Percentiles rank a stretch among this genome's conserved stretches.
Evolutionary conservation across 2,329 filamentous ascomycete genomes (phyloP).

Genomic region (Monosporascus sp.): DNA sequence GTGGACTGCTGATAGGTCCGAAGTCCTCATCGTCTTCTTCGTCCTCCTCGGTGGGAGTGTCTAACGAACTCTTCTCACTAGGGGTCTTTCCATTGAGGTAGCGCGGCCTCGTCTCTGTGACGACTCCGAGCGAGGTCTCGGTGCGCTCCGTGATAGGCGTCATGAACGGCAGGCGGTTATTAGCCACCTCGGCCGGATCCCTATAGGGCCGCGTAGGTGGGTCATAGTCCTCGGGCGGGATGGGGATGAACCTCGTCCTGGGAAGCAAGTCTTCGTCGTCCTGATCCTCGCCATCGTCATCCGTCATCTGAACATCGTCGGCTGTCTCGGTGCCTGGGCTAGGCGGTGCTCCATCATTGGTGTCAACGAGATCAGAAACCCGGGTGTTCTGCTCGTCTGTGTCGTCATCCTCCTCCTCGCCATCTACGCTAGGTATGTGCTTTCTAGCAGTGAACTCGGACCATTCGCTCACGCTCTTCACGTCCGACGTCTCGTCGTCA

Average conservation of each 20-base stretch:
- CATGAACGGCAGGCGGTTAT: conserved; percentile 95
- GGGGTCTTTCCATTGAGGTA: conserved; percentile 71
- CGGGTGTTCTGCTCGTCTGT: conserved; percentile 32
- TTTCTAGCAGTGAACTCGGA: conserved; percentile 77
- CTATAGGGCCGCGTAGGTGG: conserved; percentile 74
- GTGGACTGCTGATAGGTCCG: conserved; percentile 61
- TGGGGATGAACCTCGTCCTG: conserved; percentile 66
- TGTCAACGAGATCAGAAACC: conserved; percentile 36
- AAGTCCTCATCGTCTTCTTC: conserved; percentile 29
- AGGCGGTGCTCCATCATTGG: conserved; percentile 10
- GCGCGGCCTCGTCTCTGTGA: conserved; percentile 53
- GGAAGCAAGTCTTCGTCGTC: conserved; percentile 38
- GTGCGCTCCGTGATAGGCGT: conserved; percentile 96
- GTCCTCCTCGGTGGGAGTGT: conserved; percentile 23
- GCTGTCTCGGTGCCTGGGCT: background rate
- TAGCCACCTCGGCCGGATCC: conserved; percentile 72
- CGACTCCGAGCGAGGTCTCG: conserved; percentile 73
- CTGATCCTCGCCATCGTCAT: conserved; percentile 28
- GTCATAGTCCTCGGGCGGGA: conserved; percentile 82
- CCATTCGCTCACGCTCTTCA: conserved; percentile 72
- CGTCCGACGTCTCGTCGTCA: conserved; percentile 49
- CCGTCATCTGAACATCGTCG: conserved; percentile 19
- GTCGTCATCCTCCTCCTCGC: conserved; percentile 24
- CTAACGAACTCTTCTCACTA: conserved; percentile 46
- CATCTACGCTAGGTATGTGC: conserved; percentile 52